These are phyloP conservation scores for Diaporthe vaccinii DNA, from an alignment of 2,329 filamentous ascomycete genomes.

Conservation along the genomic window DNA sequence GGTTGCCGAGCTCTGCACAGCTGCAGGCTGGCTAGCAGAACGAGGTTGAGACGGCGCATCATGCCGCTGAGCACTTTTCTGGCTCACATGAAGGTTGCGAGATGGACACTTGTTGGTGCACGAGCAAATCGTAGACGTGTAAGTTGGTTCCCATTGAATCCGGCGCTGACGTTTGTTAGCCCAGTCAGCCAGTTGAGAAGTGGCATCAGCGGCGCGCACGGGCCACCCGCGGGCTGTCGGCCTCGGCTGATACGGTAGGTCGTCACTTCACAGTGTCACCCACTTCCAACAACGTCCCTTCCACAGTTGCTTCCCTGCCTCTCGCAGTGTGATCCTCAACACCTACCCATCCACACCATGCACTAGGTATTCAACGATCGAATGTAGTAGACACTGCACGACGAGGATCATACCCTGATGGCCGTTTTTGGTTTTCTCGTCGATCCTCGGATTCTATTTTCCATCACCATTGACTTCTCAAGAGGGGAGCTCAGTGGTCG, in stretches of 20 bases:
- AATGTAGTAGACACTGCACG: neutral
- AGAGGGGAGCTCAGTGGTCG: neutral
- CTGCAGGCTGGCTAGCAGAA: constrained; percentile 60
- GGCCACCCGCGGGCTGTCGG: neutral
- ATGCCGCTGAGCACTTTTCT: constrained; percentile 50
- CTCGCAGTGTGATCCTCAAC: neutral
- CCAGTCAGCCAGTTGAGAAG: constrained; percentile 39
- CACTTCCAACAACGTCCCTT: neutral
- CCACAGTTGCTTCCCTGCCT: neutral
- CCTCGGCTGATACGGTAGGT: neutral
- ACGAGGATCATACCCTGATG: neutral
- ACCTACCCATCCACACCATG: neutral
- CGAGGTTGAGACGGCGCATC: constrained; percentile 66
- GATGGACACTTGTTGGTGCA: constrained; percentile 15
- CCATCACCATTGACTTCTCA: neutral
- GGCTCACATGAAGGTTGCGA: constrained; percentile 51
- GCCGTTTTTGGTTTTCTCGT: neutral
- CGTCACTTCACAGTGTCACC: neutral
- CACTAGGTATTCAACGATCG: neutral
- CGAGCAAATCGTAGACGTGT: constrained; percentile 5
- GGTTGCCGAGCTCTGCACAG: constrained; percentile 63
- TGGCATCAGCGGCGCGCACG: constrained; percentile 42
- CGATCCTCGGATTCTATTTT: neutral
- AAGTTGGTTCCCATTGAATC: constrained; percentile 19
- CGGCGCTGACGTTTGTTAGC: constrained; percentile 37